These are phyloP conservation scores for Paecilomyces niveus DNA, from an alignment of 2,329 filamentous ascomycete genomes.

Conservation along the genomic window DNA sequence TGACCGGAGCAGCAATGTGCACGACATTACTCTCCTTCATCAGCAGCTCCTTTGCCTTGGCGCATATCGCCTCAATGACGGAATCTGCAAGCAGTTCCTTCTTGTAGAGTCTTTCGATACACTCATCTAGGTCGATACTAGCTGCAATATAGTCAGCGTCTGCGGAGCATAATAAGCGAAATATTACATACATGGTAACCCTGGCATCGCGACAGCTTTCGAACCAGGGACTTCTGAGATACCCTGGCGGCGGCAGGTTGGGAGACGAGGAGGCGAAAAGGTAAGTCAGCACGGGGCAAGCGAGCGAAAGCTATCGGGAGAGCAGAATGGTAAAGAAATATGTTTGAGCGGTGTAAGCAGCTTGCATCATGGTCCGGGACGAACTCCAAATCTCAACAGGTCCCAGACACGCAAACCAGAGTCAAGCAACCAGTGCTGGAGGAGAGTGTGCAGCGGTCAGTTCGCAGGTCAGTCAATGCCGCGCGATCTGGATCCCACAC, in stretches of 20 bases:
- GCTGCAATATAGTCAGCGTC: conserved; percentile 45
- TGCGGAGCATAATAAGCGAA: neutral
- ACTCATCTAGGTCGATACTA: conserved; percentile 97
- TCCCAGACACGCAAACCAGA: neutral
- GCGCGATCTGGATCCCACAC: neutral
- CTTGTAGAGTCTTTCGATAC: conserved; percentile 91
- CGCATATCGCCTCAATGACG: conserved; percentile 97
- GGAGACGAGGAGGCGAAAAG: neutral
- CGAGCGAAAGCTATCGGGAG: conserved; percentile 5
- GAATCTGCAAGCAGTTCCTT: conserved; percentile 96
- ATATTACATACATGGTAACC: conserved; percentile 34
- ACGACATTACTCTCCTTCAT: conserved; percentile 99
- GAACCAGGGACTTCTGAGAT: neutral
- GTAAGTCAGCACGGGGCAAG: conserved; percentile 1
- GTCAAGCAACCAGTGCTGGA: neutral
- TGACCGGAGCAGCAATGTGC: conserved; percentile 90
- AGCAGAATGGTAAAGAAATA: conserved; percentile 10
- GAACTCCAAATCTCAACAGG: neutral
- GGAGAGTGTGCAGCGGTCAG: neutral
- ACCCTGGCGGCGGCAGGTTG: neutral
- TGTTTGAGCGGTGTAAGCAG: conserved; percentile 16
- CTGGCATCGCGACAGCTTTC: conserved; percentile 33
- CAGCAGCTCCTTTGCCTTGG: conserved; percentile 95
- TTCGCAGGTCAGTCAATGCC: neutral
- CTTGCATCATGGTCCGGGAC: conserved; percentile 20